These are phyloP conservation scores for Phalaenopsis equestris DNA, from an alignment of 106 monocot genomes.

Conservation along the genomic window DNA sequence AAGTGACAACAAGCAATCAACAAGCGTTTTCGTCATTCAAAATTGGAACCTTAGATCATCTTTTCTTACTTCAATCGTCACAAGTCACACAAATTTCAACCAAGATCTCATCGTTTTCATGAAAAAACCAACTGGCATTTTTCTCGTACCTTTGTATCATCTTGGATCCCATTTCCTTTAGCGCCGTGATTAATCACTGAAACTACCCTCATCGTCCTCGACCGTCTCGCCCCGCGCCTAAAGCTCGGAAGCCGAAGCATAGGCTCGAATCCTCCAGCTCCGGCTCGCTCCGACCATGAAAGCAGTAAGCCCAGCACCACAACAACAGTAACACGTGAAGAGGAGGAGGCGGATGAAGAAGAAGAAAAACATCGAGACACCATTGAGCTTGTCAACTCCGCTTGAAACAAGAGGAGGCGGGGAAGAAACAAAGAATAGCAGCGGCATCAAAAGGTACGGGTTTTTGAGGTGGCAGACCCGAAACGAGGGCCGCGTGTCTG, in stretches of 20 bases:
- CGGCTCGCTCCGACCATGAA: not conserved
- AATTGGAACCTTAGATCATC: no score
- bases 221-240: slow-evolving; percentile 3
- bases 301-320: slow-evolving; percentile 1
- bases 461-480: no score
- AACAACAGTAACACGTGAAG: not conserved
- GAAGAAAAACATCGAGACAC: not conserved
- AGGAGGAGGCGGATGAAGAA: not conserved
- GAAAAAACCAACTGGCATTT: not conserved
- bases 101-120: not conserved
- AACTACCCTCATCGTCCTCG: slow-evolving; percentile 9
- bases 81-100: no score
- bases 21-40: no score
- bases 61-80: no score
- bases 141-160: slow-evolving; percentile 4
- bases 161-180: slow-evolving; percentile 10
- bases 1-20: no score
- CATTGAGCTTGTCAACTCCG: not conserved
- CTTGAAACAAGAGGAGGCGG: not conserved
- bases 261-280: slow-evolving; percentile 4
- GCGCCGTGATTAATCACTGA: slow-evolving; percentile 10
- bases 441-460: not conserved
- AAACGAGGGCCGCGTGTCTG: not conserved
- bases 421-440: not conserved
- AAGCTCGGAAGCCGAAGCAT: slow-evolving; percentile 8